A percentile compares a stretch with the other conserved stretches of the same genome.
Evolutionary conservation across 2,329 filamentous ascomycete genomes (phyloP).

Genomic region (Claviceps capensis): DNA sequence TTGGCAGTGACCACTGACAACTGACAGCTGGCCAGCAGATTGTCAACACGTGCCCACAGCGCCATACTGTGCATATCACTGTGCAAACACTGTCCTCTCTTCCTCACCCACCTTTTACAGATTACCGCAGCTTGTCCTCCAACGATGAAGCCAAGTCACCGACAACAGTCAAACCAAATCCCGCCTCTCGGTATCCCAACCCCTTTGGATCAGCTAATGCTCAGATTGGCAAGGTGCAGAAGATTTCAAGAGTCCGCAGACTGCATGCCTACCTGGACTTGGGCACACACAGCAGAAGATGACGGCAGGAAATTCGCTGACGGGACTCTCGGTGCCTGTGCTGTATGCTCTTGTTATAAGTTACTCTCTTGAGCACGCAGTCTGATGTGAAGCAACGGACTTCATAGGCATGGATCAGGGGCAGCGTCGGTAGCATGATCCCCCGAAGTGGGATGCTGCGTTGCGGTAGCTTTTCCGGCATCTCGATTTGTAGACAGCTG

Average conservation of each 20-base stretch:
- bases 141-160: background rate
- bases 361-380: background rate
- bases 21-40: no score
- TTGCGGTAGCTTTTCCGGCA: background rate
- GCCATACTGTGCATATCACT: no score
- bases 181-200: background rate
- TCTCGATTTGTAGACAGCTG: background rate
- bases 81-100: background rate
- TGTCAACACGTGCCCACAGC: no score
- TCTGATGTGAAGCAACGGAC: background rate
- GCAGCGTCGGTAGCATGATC: background rate
- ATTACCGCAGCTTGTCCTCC: background rate
- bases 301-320: no score
- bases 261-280: no score
- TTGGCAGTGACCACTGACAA: no score
- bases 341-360: no score
- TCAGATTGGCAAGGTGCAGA: no score
- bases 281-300: no score
- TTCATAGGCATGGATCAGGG: background rate
- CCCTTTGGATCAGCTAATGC: background rate
- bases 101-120: no score
- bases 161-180: background rate
- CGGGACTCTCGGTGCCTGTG: no score
- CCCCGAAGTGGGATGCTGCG: background rate
- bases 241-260: no score